Evolutionary conservation across 345 rosid species (phyloP).

Genomic region (Excoecaria cochinchinensis): DNA sequence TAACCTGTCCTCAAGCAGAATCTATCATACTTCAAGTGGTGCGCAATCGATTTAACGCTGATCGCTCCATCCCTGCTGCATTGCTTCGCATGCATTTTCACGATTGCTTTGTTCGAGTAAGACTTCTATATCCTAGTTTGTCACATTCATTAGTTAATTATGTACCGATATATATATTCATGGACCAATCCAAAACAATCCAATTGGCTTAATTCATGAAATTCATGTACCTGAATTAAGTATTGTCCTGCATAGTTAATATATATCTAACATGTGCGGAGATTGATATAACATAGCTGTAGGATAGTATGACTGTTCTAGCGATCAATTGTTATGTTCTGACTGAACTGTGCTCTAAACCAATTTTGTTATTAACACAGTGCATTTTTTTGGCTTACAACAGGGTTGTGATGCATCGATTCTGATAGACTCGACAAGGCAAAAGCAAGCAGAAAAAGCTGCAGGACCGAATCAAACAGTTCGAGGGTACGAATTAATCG

Average conservation of each 20-base stretch:
- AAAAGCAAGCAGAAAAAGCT: conserved; percentile 50
- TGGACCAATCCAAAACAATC: no score
- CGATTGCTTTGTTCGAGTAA: conserved; percentile 73
- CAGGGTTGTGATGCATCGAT: conserved; percentile 86
- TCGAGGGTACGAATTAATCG: conserved; percentile 60
- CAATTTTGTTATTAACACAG: no score
- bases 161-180: no score
- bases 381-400: not conserved
- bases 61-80: conserved; percentile 53
- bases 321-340: no score
- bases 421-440: conserved; percentile 51
- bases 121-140: not conserved
- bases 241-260: no score
- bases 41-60: conserved; percentile 34
- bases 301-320: no score
- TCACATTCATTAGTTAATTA: no score
- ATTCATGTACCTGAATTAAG: no score
- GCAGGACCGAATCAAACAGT: conserved; percentile 68
- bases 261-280: no score
- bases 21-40: conserved; percentile 45
- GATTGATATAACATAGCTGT: no score
- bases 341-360: no score
- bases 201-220: no score
- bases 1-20: conserved; percentile 63
- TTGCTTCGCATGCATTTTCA: conserved; percentile 91